Base-by-base conservation (phyloP, 768 basidiomycete genomes). In the Hericium coralloides region DNA sequence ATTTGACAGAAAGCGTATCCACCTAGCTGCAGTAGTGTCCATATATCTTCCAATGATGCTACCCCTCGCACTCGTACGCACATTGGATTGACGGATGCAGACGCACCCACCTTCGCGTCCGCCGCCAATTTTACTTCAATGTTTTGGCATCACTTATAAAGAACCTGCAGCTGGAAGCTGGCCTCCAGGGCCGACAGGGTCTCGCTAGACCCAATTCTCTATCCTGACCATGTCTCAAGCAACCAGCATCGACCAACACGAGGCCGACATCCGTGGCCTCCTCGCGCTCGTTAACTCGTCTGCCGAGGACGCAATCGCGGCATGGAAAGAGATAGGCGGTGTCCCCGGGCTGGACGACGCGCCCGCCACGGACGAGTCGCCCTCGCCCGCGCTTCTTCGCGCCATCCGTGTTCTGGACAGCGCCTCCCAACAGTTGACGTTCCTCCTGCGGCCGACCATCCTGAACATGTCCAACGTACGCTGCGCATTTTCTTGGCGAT, bases 201-300 rank as follows among this genome's bases (percentile, higher is more conserved):
- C 7, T 31, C 31, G 31, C 8, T 31, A 31, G 10, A 9, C 31
- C 31, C 31, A 31, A 6, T 2, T 31, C 31, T 31, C 31, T 31
- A 31, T 31, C 10, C 31, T 9, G 31, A 31, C 31, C 31, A 31
- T 31, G 31, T 31, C 31, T 31, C 7, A 31, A 31, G 31, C 31
- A 31, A 6, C 31, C 8, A 31, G 31, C 31, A 31, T 31, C 31
- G 31, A 31, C 31, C 31, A 31, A 31, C 26, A 10, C 69, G 55
- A 59, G 18, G 59, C 60, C n/a, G 66, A 72, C 18, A 62, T 72
- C 37, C 59, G 63, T 53, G 63, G 64, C 2, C 65, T 72, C 49
- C 65, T 72, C 43, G 63, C 60, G 8, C 68, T 72, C 18, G 68
- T 72, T 58, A 67, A 64, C 31, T 55, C 59, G 2, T 63, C 72